These are phyloP conservation scores for Prunus fruticosa DNA, from an alignment of 306 rosid genomes.

Conservation along the genomic window DNA sequence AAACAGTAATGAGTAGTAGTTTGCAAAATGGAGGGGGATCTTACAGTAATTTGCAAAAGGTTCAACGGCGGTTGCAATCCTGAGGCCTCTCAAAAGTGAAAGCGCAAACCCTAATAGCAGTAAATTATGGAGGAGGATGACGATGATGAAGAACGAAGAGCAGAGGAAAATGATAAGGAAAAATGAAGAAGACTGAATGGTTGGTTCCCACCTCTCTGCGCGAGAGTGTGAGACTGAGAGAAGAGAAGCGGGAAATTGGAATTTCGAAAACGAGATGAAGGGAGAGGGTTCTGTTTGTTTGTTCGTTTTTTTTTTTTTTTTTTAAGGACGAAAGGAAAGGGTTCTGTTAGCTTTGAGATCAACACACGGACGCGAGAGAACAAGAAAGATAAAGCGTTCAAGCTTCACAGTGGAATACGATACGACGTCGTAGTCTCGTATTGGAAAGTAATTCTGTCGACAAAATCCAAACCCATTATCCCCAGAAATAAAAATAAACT, in stretches of 20 bases:
- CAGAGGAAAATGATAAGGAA: neutral
- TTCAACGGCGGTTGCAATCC: neutral
- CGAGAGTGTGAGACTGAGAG: neutral
- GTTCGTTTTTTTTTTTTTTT: too few species aligned
- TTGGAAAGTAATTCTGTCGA: too few species aligned
- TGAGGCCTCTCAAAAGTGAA: neutral
- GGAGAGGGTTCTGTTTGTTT: neutral
- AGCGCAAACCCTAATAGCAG: neutral
- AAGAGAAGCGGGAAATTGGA: neutral
- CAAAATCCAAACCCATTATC: too few species aligned
- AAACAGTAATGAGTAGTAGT: neutral
- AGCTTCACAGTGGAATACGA: too few species aligned
- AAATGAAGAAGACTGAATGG: neutral
- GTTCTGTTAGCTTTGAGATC: too few species aligned
- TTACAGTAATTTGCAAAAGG: neutral
- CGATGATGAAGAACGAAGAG: neutral
- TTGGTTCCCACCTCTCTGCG: neutral
- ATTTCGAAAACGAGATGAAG: neutral
- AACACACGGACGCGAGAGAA: too few species aligned
- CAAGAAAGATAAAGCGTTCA: too few species aligned
- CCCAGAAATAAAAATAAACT: too few species aligned
- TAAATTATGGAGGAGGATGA: neutral
- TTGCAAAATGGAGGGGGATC: neutral
- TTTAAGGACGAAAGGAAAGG: neutral
- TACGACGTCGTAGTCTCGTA: too few species aligned